Evolutionary conservation across 768 basidiomycete species (phyloP).

Genomic region (Phylloporus scabripes): DNA sequence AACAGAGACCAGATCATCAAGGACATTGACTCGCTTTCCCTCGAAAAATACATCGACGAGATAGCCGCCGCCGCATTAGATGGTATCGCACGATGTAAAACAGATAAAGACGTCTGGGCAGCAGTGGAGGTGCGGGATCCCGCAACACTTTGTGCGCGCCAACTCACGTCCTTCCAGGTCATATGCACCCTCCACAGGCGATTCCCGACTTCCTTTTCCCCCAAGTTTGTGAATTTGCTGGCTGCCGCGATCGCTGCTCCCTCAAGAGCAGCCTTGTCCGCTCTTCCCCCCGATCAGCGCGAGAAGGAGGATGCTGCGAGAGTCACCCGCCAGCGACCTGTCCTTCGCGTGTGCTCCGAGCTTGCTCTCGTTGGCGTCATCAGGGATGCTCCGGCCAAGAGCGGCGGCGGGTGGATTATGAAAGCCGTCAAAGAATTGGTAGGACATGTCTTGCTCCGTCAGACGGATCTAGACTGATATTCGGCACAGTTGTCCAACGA

Average conservation of each 20-base stretch:
- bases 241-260: slow-evolving; percentile 54
- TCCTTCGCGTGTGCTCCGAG: slow-evolving; percentile 85
- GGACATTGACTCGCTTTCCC: slow-evolving; percentile 82
- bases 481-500: slow-evolving; percentile 74
- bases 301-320: slow-evolving; percentile 89
- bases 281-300: slow-evolving; percentile 66
- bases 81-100: slow-evolving; percentile 82
- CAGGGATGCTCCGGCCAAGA: slow-evolving; percentile 60
- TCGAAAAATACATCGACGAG: slow-evolving; percentile 97
- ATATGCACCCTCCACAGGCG: slow-evolving; percentile 86
- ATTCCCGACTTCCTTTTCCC: slow-evolving; percentile 76
- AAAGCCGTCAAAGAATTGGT: slow-evolving; percentile 82
- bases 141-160: neutral
- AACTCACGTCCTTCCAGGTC: slow-evolving; percentile 45
- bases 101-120: slow-evolving; percentile 86
- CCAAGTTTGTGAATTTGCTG: slow-evolving; percentile 58
- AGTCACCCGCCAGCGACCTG: slow-evolving; percentile 74
- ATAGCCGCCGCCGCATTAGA: slow-evolving; percentile 84
- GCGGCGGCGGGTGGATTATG: slow-evolving; percentile 88
- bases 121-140: slow-evolving; percentile 73
- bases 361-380: slow-evolving; percentile 85
- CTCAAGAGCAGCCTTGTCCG: slow-evolving; percentile 48
- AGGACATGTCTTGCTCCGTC: slow-evolving; percentile 25
- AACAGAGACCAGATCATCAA: slow-evolving; percentile 85
- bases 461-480: slow-evolving; percentile 9